A percentile compares a stretch with the other conserved stretches of the same genome.
phyloP scores from a whole-genome alignment of 495 filamentous ascomycete genomes.

The Penicillium longicatenatum region DNA sequence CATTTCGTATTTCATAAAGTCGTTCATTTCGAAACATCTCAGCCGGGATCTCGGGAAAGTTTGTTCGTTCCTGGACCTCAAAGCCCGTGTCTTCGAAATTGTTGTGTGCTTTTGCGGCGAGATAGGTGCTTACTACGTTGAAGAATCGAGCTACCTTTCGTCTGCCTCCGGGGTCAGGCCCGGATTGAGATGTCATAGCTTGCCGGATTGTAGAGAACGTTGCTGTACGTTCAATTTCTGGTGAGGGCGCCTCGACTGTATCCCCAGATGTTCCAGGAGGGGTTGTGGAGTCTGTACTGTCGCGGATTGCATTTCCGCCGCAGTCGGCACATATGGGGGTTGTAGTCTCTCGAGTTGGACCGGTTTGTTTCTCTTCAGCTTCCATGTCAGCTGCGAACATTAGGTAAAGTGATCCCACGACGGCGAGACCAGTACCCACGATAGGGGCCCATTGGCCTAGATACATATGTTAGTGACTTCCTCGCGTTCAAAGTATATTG shows the following conservation, averaged over 20 bases:
- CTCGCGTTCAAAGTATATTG: neutral
- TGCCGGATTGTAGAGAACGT: constrained; percentile 8
- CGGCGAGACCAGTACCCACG: constrained; percentile 54
- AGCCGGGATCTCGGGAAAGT: constrained; percentile 54
- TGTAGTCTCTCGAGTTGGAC: constrained; percentile 1
- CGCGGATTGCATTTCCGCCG: neutral
- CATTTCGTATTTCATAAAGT: constrained; percentile 38
- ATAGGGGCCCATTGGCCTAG: constrained; percentile 59
- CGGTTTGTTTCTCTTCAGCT: constrained; percentile 18
- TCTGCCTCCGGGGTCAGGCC: constrained; percentile 31
- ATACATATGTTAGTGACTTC: neutral
- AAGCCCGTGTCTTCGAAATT: constrained; percentile 51
- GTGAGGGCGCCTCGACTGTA: neutral
- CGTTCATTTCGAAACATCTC: constrained; percentile 44
- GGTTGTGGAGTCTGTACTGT: neutral
- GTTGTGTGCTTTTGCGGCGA: constrained; percentile 42
- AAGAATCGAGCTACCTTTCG: constrained; percentile 43
- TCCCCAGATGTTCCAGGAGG: neutral
- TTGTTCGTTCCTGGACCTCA: constrained; percentile 38
- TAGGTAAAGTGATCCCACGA: constrained; percentile 55
- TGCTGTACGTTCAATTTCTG: neutral
- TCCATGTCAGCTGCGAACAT: constrained; percentile 40
- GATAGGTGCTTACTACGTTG: constrained; percentile 30
- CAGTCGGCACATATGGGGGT: constrained; percentile 10
- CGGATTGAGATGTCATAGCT: constrained; percentile 15